Conservation (phyloP, 495 filamentous ascomycete genomes). For the Lichina pygmaea region DNA sequence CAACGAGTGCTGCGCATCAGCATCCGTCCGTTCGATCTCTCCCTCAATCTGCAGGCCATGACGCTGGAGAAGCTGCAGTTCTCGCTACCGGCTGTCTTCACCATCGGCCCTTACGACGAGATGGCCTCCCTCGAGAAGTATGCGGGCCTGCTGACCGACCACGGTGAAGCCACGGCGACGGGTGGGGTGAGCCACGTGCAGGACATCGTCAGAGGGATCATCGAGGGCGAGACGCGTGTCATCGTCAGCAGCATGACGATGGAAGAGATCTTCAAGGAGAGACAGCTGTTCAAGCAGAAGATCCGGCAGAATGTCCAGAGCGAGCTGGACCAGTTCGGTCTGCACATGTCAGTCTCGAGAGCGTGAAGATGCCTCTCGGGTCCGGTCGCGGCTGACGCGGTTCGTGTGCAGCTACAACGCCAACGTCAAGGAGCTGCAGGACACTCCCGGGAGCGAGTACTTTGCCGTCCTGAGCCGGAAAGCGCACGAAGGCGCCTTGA, state of each 20-base stretch:
- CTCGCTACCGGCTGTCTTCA: constrained; percentile 57
- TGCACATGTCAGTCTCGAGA: constrained; percentile 21
- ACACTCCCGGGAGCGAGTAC: constrained; percentile 49
- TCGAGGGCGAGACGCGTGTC: constrained; percentile 60
- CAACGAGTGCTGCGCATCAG: constrained; percentile 30
- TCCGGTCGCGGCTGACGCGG: neutral
- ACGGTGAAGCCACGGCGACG: constrained; percentile 6
- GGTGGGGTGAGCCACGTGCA: constrained; percentile 36
- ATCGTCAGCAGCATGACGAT: constrained; percentile 61
- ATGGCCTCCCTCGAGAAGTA: constrained; percentile 42
- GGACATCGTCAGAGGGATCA: constrained; percentile 69
- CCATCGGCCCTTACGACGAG: constrained; percentile 49
- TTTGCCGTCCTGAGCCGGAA: constrained; percentile 55
- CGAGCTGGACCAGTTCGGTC: constrained; percentile 47
- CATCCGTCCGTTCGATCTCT: constrained; percentile 53
- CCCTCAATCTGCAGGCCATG: constrained; percentile 55
- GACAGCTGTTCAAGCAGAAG: constrained; percentile 52
- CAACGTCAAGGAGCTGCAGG: constrained; percentile 64
- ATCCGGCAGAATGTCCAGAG: constrained; percentile 54
- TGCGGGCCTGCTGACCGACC: constrained; percentile 32
- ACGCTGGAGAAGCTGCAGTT: constrained; percentile 63
- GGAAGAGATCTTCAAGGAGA: constrained; percentile 64
- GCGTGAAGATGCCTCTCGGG: neutral
- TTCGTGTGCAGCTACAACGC: constrained; percentile 30
- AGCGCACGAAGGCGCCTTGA: constrained; percentile 58